Percentiles rank a stretch among this genome's conserved stretches.
phyloP scores from a whole-genome alignment of 2,329 filamentous ascomycete species.

The Dactylonectria estremocensis region DNA sequence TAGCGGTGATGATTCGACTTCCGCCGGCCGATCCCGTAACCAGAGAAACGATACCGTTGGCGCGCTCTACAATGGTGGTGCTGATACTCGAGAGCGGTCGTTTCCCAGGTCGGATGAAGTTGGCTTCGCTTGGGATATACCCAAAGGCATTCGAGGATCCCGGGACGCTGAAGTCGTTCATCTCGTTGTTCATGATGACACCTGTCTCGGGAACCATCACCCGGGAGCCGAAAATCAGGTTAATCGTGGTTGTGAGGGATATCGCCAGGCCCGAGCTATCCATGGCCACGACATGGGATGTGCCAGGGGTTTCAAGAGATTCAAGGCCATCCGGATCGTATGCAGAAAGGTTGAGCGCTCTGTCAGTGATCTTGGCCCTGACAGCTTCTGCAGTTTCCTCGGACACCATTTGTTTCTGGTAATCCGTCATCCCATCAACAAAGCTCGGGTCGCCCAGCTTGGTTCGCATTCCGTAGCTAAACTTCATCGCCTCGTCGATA shows the following conservation, averaged over 20 bases:
- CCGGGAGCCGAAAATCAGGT: constrained; percentile 83
- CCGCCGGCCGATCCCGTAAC: constrained; percentile 86
- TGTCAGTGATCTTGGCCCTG: constrained; percentile 62
- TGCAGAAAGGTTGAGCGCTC: constrained; percentile 56
- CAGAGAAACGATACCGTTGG: constrained; percentile 79
- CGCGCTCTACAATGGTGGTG: constrained; percentile 81
- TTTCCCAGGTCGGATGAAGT: constrained; percentile 84
- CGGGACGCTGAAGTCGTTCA: constrained; percentile 85
- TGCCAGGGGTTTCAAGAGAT: constrained; percentile 74
- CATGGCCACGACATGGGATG: constrained; percentile 76
- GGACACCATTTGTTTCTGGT: constrained; percentile 77
- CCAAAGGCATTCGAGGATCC: constrained; percentile 81
- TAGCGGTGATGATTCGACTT: constrained; percentile 86
- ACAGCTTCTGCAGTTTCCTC: constrained; percentile 69
- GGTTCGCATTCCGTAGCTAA: constrained; percentile 82
- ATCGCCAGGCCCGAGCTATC: constrained; percentile 81
- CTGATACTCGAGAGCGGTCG: constrained; percentile 84
- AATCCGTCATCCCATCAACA: constrained; percentile 71
- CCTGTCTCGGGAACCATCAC: constrained; percentile 87
- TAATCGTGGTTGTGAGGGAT: constrained; percentile 85
- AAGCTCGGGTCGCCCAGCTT: constrained; percentile 84
- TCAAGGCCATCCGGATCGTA: constrained; percentile 65
- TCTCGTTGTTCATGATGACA: constrained; percentile 77
- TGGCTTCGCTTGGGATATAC: constrained; percentile 80
- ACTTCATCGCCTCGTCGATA: constrained; percentile 87